Evolutionary conservation across 1,284 basidiomycete genomes (phyloP).

Genomic region (Athelia psychrophila): DNA sequence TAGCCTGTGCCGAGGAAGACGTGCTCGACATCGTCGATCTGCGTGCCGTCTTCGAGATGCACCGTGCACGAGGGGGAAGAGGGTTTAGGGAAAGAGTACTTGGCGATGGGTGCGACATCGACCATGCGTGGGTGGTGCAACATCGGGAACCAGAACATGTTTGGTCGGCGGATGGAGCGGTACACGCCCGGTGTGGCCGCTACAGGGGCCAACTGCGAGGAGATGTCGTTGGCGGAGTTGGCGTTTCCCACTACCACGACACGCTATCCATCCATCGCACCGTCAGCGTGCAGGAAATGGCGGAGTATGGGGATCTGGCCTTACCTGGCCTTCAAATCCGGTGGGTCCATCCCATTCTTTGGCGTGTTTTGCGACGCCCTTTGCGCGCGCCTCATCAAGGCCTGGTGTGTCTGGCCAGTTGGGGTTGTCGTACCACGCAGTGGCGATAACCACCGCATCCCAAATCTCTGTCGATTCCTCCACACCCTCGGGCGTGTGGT

Average conservation of each 20-base stretch:
- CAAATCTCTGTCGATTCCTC: constrained; percentile 31
- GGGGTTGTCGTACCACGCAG: constrained; percentile 41
- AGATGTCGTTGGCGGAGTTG: constrained; percentile 47
- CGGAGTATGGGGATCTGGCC: background rate
- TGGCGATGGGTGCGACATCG: constrained; percentile 36
- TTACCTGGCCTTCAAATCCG: constrained; percentile 38
- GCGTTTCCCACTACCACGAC: constrained; percentile 44
- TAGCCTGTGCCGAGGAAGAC: constrained; percentile 46
- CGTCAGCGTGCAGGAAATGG: too few relatives aligned
- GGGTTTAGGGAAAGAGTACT: constrained; percentile 23
- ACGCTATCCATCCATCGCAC: constrained; percentile 24
- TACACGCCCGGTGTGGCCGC: constrained; percentile 33
- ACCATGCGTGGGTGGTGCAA: constrained; percentile 38
- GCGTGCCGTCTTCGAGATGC: constrained; percentile 31
- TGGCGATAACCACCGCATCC: constrained; percentile 44
- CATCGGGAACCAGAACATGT: constrained; percentile 34
- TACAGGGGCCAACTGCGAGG: constrained; percentile 35
- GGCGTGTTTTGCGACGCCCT: constrained; percentile 34
- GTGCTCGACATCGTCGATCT: constrained; percentile 34
- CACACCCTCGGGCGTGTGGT: constrained; percentile 28
- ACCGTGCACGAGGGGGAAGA: constrained; percentile 24
- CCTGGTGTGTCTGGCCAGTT: constrained; percentile 40
- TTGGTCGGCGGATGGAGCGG: constrained; percentile 38
- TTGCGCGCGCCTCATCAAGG: constrained; percentile 27
- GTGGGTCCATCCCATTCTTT: constrained; percentile 36